A percentile compares a stretch with the other conserved stretches of the same genome.
phyloP scores from a whole-genome alignment of 2,329 filamentous ascomycete genomes.

The Elsinoe ampelina region DNA sequence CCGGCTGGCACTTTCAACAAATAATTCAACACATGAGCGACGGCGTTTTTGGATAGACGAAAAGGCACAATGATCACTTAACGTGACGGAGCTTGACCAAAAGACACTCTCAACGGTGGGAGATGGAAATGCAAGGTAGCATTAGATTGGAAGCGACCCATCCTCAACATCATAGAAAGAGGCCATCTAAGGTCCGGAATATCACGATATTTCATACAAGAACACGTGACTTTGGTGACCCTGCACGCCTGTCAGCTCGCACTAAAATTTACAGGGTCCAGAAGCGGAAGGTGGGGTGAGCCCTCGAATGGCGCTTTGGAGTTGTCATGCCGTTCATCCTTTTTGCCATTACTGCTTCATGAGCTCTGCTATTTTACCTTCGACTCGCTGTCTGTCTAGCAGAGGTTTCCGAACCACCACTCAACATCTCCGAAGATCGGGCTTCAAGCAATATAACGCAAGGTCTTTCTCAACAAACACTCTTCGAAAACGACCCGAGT shows the following conservation, averaged over 20 bases:
- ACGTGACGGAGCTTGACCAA: not conserved
- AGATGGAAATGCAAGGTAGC: not conserved
- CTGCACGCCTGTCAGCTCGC: not conserved
- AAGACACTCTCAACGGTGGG: conserved; percentile 10
- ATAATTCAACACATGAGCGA: conserved; percentile 11
- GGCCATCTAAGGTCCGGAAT: not conserved
- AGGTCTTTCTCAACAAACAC: not conserved
- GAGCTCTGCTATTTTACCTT: not conserved
- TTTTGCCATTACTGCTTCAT: not conserved
- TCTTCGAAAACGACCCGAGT: conserved; percentile 18
- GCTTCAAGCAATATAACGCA: no score
- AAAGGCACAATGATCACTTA: conserved; percentile 10
- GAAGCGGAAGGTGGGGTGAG: conserved; percentile 1
- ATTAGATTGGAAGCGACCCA: not conserved
- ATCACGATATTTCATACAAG: not conserved
- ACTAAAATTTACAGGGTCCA: not conserved
- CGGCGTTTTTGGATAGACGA: conserved; percentile 13
- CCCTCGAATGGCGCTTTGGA: not conserved
- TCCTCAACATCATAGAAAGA: not conserved
- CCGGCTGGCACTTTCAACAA: conserved; percentile 1
- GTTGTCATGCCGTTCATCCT: not conserved
- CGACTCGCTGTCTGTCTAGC: not conserved
- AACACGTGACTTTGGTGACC: not conserved
- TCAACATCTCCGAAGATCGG: no score
- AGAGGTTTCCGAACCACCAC: not conserved